Evolutionary conservation across 768 basidiomycete genomes (phyloP), one percentile per base, ranked within the genome.

Genomic region (Aureoboletus auriporus): DNA sequence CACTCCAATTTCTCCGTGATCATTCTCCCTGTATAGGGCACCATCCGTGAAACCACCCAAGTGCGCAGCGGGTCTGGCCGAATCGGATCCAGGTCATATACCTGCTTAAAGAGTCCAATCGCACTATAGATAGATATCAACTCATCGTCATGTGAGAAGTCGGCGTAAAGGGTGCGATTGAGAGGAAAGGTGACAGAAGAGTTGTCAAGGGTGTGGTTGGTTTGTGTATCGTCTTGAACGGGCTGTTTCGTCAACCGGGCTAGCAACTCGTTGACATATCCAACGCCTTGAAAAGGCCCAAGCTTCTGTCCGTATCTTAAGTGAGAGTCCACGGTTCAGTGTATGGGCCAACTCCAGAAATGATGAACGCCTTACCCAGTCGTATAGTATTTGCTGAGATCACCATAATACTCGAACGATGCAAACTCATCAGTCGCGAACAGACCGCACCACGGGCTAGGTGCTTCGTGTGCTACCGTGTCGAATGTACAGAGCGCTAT

Each of bases 141-240:
- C 59, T 83, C 69, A 64, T 90, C 86, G 61, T 93, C 90, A 62
- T 93, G 90, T 8, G 86, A 80, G 64, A 93, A 92, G 67, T 93
- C 90, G 17, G 78, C 82, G 57, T 87, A 89, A 39, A 89, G 59
- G 6, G 71, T 70, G 50, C 78, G 77, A 50, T 81, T 58, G 11
- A 88, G 74, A 0, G 90, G 89, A 70, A 93, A 93, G 0, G 86
- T 89, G 11, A 56, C 56, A 0, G 80, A 78, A 5, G 76, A 73
- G 0, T 70, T 57, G 60, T 86, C 82, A 27, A 93, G 75, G 1
- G 89, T 92, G 9, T 65, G 66, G 65, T 93, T 93, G 3, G 86
- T 88, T 56, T 86, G 84, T 0, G 89, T 91, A 52, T 75, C 59
- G 64, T 91, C 89, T 35, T 62, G 62, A 27, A 89, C 85, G 2